phyloP scores from a whole-genome alignment of 2,329 filamentous ascomycete genomes.

The Cytospora schulzeri region DNA sequence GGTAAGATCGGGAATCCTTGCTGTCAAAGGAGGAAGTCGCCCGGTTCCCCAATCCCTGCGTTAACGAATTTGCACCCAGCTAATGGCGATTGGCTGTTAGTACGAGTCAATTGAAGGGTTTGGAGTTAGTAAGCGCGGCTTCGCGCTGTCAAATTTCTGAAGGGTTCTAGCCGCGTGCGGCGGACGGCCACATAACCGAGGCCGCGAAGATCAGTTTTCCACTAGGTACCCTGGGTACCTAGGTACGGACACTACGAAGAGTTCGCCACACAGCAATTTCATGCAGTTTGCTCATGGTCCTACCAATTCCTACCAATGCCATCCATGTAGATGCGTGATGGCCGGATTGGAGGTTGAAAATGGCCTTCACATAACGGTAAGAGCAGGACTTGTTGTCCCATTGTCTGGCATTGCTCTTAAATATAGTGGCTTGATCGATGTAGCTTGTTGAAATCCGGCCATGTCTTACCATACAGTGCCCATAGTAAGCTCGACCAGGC shows the following conservation, averaged over 20 bases:
- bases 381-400: not conserved
- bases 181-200: no score
- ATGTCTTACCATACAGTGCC: not conserved
- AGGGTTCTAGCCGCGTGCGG: no score
- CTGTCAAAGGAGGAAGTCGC: not conserved
- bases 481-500: not conserved
- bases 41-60: not conserved
- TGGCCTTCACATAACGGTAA: not conserved
- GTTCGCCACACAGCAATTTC: not conserved
- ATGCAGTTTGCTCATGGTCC: not conserved
- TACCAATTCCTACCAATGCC: not conserved
- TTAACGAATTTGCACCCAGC: not conserved
- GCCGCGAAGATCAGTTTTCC: not conserved
- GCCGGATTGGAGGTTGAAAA: not conserved
- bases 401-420: not conserved
- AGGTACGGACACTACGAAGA: not conserved
- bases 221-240: not conserved
- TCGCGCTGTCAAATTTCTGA: not conserved
- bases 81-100: not conserved
- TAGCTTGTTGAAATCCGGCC: not conserved
- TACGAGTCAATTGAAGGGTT: no score
- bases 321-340: not conserved
- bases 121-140: no score
- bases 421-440: constrained; percentile 7
- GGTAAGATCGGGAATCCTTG: not conserved